Conservation (phyloP, 139 green algal genomes). For the Coelastrella sp. region DNA sequence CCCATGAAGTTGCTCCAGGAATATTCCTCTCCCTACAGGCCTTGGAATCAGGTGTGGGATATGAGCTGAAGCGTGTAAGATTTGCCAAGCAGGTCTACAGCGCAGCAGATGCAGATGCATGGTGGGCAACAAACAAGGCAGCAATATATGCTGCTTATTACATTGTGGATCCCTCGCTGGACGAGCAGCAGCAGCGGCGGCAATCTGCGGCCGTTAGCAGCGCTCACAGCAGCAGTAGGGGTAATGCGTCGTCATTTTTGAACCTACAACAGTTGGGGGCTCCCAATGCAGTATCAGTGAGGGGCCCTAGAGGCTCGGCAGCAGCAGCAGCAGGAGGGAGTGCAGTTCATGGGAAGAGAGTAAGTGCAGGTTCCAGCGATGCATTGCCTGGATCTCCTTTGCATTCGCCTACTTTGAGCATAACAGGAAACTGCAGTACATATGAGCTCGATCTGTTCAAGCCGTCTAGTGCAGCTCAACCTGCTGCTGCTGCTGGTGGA, state of each 20-base stretch:
- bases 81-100: conserved; percentile 40
- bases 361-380: too few species aligned
- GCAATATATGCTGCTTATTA: not conserved
- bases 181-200: not conserved
- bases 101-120: not conserved
- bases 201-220: not conserved
- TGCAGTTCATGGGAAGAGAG: too few species aligned
- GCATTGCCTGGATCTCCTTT: too few species aligned
- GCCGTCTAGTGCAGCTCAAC: not conserved
- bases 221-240: not conserved
- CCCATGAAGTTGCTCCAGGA: conserved; percentile 11
- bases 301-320: too few species aligned
- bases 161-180: not conserved
- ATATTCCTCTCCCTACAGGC: conserved; percentile 28
- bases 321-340: too few species aligned
- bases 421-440: too few species aligned
- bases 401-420: too few species aligned
- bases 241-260: too few species aligned
- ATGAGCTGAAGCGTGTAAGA: conserved; percentile 1
- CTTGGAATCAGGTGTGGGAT: not conserved
- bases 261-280: too few species aligned
- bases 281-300: too few species aligned
- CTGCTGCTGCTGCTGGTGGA: not conserved
- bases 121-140: not conserved
- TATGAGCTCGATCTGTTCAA: too few species aligned